phyloP scores from a whole-genome alignment of 768 basidiomycete genomes.

The Serpula lacrymans region DNA sequence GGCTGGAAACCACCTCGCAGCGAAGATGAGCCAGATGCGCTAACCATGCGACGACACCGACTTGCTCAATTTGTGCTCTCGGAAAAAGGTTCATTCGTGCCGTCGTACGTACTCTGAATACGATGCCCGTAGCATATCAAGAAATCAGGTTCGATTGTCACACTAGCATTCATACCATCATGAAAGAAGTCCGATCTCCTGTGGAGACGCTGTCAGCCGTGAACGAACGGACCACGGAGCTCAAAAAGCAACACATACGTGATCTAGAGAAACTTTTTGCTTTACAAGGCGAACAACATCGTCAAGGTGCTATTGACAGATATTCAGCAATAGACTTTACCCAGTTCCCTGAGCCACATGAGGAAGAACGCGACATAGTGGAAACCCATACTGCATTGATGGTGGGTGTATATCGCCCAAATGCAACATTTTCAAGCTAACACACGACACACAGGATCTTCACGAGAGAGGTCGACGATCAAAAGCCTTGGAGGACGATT shows the following conservation, averaged over 20 bases:
- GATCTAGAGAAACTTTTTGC: constrained; percentile 28
- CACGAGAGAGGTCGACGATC: constrained; percentile 13
- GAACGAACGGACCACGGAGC: constrained; percentile 23
- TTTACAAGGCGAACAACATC: constrained; percentile 28
- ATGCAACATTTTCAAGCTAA: neutral
- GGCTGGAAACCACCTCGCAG: constrained; percentile 6
- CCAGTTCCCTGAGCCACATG: too few relatives aligned
- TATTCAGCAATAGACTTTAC: constrained; percentile 16
- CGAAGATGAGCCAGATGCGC: constrained; percentile 17
- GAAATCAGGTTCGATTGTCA: neutral
- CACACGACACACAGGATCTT: constrained; percentile 15
- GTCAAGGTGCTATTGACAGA: constrained; percentile 32
- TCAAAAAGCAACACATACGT: constrained; percentile 25
- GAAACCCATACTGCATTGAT: too few relatives aligned
- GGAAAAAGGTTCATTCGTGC: constrained; percentile 35
- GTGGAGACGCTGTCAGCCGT: constrained; percentile 25
- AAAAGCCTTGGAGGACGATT: constrained; percentile 18
- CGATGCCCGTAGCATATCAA: too few relatives aligned
- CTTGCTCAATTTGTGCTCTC: constrained; percentile 38
- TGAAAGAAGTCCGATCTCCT: constrained; percentile 14
- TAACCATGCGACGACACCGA: constrained; percentile 29
- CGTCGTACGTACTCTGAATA: constrained; percentile 30
- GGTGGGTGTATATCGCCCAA: too few relatives aligned
- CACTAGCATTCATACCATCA: constrained; percentile 16
- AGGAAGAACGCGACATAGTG: too few relatives aligned